A percentile compares a stretch with the other conserved stretches of the same genome.
Evolutionary conservation across 2,329 filamentous ascomycete genomes (phyloP).

Genomic region (Pseudocercospora fuligena): DNA sequence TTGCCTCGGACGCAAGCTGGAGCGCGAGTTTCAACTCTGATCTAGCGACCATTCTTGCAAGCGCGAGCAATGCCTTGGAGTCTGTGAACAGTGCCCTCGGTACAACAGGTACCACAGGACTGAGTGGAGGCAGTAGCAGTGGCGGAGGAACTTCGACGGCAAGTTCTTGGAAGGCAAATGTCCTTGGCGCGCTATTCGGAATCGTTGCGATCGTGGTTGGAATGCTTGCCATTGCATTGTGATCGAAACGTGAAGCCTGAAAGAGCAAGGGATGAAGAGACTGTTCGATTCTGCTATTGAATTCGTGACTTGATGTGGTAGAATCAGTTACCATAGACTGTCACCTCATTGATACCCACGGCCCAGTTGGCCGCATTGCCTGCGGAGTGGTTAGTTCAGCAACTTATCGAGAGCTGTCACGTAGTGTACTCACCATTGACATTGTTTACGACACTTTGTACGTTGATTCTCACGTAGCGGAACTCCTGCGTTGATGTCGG

Average conservation of each 20-base stretch:
- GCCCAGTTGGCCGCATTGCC: conserved; percentile 16
- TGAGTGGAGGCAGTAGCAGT: background rate
- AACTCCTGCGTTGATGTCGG: conserved; percentile 14
- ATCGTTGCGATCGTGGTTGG: background rate
- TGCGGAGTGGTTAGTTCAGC: background rate
- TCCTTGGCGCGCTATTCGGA: background rate
- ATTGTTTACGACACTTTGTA: conserved; percentile 15
- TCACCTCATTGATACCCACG: conserved; percentile 19
- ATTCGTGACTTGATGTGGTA: background rate
- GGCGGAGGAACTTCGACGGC: background rate
- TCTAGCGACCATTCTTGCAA: background rate
- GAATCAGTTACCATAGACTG: conserved; percentile 13
- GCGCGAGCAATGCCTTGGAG: background rate
- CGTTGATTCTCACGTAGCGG: conserved; percentile 16
- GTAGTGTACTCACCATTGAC: conserved; percentile 7
- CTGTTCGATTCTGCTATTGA: background rate
- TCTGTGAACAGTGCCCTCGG: background rate
- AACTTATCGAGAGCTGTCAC: background rate
- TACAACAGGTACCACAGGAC: background rate
- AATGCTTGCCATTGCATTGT: background rate
- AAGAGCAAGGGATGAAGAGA: background rate
- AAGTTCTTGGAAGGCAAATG: background rate
- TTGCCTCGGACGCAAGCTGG: background rate
- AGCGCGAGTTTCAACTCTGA: background rate
- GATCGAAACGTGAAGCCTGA: background rate